These are phyloP conservation scores for Pythium apleroticum DNA, from an alignment of 352 stramenopile species.

Conservation along the genomic window DNA sequence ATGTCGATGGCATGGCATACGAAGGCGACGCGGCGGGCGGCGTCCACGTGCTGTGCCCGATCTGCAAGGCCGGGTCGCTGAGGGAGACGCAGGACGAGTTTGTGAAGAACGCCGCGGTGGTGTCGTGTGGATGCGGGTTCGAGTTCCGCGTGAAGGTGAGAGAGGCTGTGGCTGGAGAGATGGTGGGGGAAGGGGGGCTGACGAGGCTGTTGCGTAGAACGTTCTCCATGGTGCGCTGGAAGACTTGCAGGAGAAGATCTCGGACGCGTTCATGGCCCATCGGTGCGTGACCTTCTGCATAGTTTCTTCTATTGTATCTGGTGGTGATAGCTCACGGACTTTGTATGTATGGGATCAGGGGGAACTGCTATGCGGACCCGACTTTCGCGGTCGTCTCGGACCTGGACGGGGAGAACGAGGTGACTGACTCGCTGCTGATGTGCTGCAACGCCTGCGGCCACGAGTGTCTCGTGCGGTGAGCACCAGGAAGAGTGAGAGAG, in stretches of 20 bases:
- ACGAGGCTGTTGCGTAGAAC: slow-evolving; percentile 22
- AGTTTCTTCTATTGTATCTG: too few species aligned
- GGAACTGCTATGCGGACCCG: slow-evolving; percentile 47
- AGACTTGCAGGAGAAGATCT: slow-evolving; percentile 63
- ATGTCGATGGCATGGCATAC: slow-evolving; percentile 4
- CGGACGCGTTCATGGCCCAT: slow-evolving; percentile 54
- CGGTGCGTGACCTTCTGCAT: slow-evolving; percentile 41
- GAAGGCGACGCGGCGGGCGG: not conserved
- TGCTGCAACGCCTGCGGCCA: slow-evolving; percentile 39
- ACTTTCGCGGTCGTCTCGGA: slow-evolving; percentile 43
- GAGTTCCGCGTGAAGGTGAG: slow-evolving; percentile 40
- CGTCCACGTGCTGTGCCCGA: slow-evolving; percentile 44
- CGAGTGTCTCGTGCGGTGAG: slow-evolving; percentile 29
- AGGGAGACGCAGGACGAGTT: slow-evolving; percentile 23
- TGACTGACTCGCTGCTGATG: slow-evolving; percentile 39
- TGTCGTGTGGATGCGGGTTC: slow-evolving; percentile 60
- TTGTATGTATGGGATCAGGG: slow-evolving; percentile 25
- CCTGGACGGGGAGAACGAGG: slow-evolving; percentile 18
- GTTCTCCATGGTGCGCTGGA: slow-evolving; percentile 52
- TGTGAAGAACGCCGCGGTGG: slow-evolving; percentile 12
- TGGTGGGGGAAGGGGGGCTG: not conserved
- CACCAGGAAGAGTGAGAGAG: not conserved
- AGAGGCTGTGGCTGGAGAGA: not conserved
- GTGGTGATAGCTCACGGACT: slow-evolving; percentile 1
- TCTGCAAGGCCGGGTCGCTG: slow-evolving; percentile 46